Evolutionary conservation across 352 stramenopile species (phyloP), one percentile per base, ranked within the genome.

Genomic region (Phytophthora ramorum): DNA sequence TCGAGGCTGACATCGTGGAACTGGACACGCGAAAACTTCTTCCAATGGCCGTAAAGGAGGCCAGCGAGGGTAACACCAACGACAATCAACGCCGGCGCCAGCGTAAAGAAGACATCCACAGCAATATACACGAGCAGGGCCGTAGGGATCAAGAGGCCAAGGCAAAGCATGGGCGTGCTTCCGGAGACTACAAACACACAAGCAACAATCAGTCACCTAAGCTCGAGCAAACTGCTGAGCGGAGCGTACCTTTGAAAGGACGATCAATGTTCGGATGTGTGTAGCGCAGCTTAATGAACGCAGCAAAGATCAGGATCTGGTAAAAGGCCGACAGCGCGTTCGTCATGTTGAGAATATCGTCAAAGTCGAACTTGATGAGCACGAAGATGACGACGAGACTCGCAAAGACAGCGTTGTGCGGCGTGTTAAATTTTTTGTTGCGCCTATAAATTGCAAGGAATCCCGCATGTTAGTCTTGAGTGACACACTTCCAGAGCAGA

Each of bases 271-370:
- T 53, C 19, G 64, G 34, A 3, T 68, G 58, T 52, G 79, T 63
- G 37, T 91, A 77, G 19, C 94, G 85, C 13, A 98, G 80, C 50
- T 97, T 91, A 50, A 98, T 59, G 77, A 97, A 98, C 12, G 93
- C 92, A n/a, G 57, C 70, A 61, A 97, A 91, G 35, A 98, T 92
- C 35, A 98, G 74, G 26, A 98, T 52, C 57, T 97, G 76, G 20
- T 87, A 79, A 51, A 96, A 75, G 20, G 90, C 79, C 66, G 96
- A 98, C 22, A 97, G 83, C 24, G 95, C 87, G 74, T 98, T 98
- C 28, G 96, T 82, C 76, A 97, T 85, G 51, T 87, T 81, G 3
- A 96, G 58, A 26, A 94, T 90, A 22, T 81, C 79, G 24, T 96
- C 75, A 60, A 97, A 93, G 49, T 85, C 68, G 45, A 84, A 81